Base-by-base conservation (phyloP, 1,284 basidiomycete genomes). In the Stygiomarasmius scandens region DNA sequence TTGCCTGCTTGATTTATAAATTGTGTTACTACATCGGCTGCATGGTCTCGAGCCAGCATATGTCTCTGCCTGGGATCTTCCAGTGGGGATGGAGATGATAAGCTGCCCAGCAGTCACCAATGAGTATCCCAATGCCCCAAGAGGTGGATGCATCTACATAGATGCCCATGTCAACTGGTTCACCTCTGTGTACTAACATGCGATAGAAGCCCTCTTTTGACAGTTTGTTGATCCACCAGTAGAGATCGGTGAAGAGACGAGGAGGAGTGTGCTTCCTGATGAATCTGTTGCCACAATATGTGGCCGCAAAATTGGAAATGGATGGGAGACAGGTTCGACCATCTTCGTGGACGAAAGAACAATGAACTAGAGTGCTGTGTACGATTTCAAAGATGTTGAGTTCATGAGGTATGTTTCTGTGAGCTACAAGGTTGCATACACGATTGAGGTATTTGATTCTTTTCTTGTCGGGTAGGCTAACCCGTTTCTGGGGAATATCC, bases 41-140 rank as follows among this genome's bases (percentile, higher is more conserved):
- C n/a, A n/a, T n/a, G n/a, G n/a, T n/a, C 27, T 61, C 56, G 5
- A 58, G 32, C 59, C 59, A 61, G n/a, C 59, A 51, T 2, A 61
- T 61, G 25, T 58, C 48, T 2, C 52, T 8, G 5, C 58, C 55
- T 1, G 51, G 46, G 32, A 22, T 2, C 24, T 65, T 64, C 67
- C 69, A 70, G 2, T 52, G 48, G 0, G n/a, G 2, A 0, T 10
- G 0, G 2, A 64, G 55, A 0, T 19, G 11, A 59, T 69, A 67
- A 0, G 60, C 55, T 0, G 19, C 46, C 54, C 59, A 67, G 0
- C 38, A 8, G 1, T 50, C 25, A 1, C 58, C 54, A 22, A 67
- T 49, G 1, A 71, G 55, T 12, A 74, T 48, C 1, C 73, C 72
- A 1, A 74, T 67, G 4, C 73, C 71, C 64, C 62, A 27, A n/a